Evolutionary conservation across 2,329 filamentous ascomycete species (phyloP), one percentile per base, ranked within the genome.

Genomic region (Dothiorella sarmentorum): DNA sequence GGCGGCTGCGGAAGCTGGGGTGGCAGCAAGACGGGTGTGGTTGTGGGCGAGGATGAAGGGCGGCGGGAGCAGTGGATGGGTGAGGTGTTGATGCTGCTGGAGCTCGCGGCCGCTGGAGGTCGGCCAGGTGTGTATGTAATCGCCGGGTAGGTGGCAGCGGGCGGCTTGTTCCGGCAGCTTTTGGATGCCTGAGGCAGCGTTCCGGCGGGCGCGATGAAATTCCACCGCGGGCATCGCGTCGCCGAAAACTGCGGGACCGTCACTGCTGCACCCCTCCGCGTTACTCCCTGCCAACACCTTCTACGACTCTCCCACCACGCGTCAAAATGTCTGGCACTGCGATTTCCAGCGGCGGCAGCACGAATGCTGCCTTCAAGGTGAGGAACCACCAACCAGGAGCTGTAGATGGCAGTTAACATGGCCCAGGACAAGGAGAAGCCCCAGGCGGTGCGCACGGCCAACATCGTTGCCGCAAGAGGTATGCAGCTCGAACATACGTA

Each of bases 401-500:
- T 59, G 60, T 64, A 69, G 68, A 67, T 66, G 67, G 63, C 45
- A 60, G 70, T 73, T 82, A 68, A 70, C 63, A 60, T 55, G 63
- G 63, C 66, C 59, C 68, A 85, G 82, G 85, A 86, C 74, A 99
- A 97, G 85, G 94, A 97, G 81, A 99, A 99, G 90, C 94, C 94
- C 67, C 88, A 94, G 82, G 94, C 94, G 65, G 94, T 99, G 65
- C 89, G 94, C 68, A 92, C 90, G 64, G 90, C 90, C 71, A 99
- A 99, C 79, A 97, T 99, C 76, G 89, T 96, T 71, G 94, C 94
- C 68, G 94, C 94, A 68, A 86, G 93, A 90, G 91, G 91, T 93
- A 82, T 67, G 78, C 63, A n/a, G 35, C 37, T 42, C 29, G 4
- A 18, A 15, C 44, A 51, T 15, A 75, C 9, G 13, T 10, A 24